These are phyloP conservation scores for Mycena citricolor DNA, from an alignment of 1,284 basidiomycete genomes.

Conservation along the genomic window DNA sequence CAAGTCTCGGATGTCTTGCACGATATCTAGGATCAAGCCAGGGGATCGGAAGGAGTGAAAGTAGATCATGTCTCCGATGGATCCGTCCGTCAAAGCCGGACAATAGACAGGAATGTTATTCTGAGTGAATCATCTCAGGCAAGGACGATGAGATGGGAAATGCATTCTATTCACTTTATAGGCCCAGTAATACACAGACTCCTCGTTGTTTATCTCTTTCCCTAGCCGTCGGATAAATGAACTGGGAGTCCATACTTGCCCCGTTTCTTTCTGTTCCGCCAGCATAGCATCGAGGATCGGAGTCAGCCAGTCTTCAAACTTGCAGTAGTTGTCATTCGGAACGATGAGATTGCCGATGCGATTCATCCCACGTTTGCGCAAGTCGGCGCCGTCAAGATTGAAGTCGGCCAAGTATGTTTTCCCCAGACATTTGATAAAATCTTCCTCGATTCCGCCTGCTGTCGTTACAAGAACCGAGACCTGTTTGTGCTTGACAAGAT, in stretches of 20 bases:
- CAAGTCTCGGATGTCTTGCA: conserved; percentile 88
- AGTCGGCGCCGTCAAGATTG: conserved; percentile 84
- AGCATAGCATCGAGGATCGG: conserved; percentile 94
- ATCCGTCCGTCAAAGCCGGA: conserved; percentile 96
- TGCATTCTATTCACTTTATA: conserved; percentile 76
- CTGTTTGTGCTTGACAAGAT: conserved; percentile 93
- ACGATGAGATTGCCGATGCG: conserved; percentile 97
- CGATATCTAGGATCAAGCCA: conserved; percentile 90
- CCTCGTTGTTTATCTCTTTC: conserved; percentile 95
- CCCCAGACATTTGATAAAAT: conserved; percentile 98
- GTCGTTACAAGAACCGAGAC: conserved; percentile 93
- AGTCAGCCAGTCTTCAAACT: conserved; percentile 98
- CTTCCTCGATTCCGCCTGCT: conserved; percentile 98
- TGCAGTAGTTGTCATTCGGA: conserved; percentile 99
- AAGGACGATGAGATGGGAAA: conserved; percentile 22
- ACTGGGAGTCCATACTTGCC: conserved; percentile 92
- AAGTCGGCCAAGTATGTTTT: conserved; percentile 96
- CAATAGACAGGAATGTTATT: conserved; percentile 99
- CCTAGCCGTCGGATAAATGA: conserved; percentile 89
- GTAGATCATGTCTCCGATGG: conserved; percentile 98
- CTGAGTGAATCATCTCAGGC: conserved; percentile 49
- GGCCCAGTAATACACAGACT: conserved; percentile 98
- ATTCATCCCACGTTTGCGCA: conserved; percentile 90
- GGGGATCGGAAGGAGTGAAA: conserved; percentile 96
- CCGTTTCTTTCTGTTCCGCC: conserved; percentile 76